phyloP scores from a whole-genome alignment of 2,329 filamentous ascomycete species.

The Magnaporthiopsis incrustans region DNA sequence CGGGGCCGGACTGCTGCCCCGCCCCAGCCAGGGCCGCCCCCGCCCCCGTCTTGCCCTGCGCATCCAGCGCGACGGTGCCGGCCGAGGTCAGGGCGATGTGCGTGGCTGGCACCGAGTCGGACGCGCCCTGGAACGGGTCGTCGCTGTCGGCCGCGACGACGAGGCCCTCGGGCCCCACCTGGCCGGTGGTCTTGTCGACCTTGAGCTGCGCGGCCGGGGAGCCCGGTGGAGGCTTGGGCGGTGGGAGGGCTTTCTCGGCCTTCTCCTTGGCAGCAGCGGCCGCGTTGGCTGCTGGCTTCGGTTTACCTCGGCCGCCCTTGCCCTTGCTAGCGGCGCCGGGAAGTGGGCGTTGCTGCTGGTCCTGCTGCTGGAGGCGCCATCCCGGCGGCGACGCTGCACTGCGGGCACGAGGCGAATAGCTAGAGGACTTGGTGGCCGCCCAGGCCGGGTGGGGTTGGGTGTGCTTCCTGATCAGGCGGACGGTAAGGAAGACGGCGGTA shows the following conservation, averaged over 20 bases:
- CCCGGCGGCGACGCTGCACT: background rate
- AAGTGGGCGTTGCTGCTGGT: background rate
- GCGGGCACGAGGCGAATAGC: background rate
- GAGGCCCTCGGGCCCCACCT: background rate
- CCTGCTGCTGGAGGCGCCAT: background rate
- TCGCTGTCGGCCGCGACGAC: background rate
- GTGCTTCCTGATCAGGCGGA: constrained; percentile 6
- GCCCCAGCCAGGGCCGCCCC: background rate
- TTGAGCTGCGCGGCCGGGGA: background rate
- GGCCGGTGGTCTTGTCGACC: background rate
- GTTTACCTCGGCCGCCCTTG: background rate
- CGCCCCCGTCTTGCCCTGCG: background rate
- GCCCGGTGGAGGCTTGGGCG: background rate
- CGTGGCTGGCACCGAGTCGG: constrained; percentile 1
- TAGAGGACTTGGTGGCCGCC: background rate
- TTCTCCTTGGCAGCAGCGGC: background rate
- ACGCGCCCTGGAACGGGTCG: constrained; percentile 3
- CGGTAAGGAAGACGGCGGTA: constrained; percentile 6
- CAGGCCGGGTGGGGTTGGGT: background rate
- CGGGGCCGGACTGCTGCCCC: background rate
- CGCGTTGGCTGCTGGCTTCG: background rate
- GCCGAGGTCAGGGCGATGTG: constrained; percentile 2
- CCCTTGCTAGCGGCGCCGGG: background rate
- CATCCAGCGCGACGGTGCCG: background rate
- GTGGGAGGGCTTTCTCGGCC: background rate